These are phyloP conservation scores for Candida tetrigidarum DNA, from an alignment of 1,139 yeast genomes.

Conservation along the genomic window DNA sequence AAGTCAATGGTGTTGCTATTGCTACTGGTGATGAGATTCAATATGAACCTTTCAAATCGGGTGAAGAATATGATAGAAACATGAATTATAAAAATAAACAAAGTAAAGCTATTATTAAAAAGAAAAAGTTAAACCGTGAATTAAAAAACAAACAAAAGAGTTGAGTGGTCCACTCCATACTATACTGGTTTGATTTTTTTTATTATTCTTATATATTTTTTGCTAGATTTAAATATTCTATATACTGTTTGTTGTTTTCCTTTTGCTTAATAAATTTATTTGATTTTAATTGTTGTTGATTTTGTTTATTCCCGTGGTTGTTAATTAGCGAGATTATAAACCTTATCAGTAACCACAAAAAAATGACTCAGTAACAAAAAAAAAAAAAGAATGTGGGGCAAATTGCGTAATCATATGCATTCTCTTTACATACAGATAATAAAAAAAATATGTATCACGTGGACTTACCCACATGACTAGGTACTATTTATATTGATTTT, in stretches of 20 bases:
- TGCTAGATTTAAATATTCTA: neutral
- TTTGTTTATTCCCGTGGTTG: neutral
- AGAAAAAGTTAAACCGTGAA: slow-evolving; percentile 17
- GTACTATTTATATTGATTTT: too few species aligned
- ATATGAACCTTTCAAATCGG: slow-evolving; percentile 15
- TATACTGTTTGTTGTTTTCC: neutral
- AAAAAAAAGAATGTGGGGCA: neutral
- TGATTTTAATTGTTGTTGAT: neutral
- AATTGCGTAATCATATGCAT: neutral
- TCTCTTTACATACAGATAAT: too few species aligned
- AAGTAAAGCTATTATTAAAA: slow-evolving; percentile 18
- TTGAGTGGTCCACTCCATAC: neutral
- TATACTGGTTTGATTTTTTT: neutral
- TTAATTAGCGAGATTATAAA: too few species aligned
- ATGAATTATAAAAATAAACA: slow-evolving; percentile 18
- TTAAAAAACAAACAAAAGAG: slow-evolving; percentile 7
- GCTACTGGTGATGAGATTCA: slow-evolving; percentile 8
- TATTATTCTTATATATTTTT: neutral
- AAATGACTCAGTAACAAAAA: neutral
- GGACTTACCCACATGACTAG: too few species aligned
- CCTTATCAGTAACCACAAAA: too few species aligned
- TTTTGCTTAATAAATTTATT: neutral
- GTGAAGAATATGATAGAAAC: slow-evolving; percentile 16
- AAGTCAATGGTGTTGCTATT: slow-evolving; percentile 2
- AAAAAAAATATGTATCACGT: neutral